Conservation (phyloP, 306 rosid genomes). For the Canavalia gladiata region DNA sequence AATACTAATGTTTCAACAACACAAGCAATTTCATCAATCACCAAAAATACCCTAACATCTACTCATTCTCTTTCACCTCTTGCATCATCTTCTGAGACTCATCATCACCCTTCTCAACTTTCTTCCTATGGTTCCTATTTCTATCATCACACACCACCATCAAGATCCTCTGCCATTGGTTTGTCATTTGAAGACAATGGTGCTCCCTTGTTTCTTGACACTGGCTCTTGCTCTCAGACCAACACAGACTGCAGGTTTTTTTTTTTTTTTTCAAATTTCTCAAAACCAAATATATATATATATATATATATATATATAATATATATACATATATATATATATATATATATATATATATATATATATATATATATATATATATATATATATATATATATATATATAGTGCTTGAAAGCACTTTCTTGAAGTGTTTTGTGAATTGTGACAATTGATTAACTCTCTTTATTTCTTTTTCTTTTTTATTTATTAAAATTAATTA, state of each 20-base stretch:
- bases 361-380: too few species aligned
- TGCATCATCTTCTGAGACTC: slow-evolving; percentile 54
- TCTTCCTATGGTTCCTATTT: slow-evolving; percentile 48
- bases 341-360: too few species aligned
- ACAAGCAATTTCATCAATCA: slow-evolving; percentile 49
- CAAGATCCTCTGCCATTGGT: slow-evolving; percentile 59
- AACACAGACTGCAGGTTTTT: slow-evolving; percentile 72
- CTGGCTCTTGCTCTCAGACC: slow-evolving; percentile 62
- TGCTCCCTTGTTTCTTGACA: slow-evolving; percentile 67
- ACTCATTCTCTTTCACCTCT: slow-evolving; percentile 48
- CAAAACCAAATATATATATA: neutral
- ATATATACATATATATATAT: too few species aligned
- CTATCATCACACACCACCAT: slow-evolving; percentile 46
- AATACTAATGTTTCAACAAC: slow-evolving; percentile 46
- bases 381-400: neutral
- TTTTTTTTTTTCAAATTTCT: neutral
- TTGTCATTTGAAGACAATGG: slow-evolving; percentile 69
- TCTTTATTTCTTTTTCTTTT: neutral
- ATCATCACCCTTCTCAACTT: slow-evolving; percentile 42
- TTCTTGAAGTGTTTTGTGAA: neutral
- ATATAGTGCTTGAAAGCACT: neutral
- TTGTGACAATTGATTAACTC: neutral
- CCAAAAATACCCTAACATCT: slow-evolving; percentile 48
- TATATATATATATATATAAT: too few species aligned
- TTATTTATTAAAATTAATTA: neutral